Evolutionary conservation across 768 basidiomycete genomes (phyloP), one percentile per base, ranked within the genome.

Genomic region (Mycena sanguinolenta): DNA sequence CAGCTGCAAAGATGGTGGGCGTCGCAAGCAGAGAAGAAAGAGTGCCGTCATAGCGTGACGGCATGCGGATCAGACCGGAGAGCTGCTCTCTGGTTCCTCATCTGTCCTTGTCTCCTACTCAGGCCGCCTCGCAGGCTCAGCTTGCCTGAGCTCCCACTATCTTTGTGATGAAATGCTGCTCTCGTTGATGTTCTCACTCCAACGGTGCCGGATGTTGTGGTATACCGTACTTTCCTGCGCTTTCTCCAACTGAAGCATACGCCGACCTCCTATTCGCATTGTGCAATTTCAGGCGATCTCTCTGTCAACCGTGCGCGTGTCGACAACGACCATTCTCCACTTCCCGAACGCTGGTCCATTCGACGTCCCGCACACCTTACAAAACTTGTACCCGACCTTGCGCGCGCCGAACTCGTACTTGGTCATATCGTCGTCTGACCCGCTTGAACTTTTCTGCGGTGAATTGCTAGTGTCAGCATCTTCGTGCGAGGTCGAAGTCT

Each of bases 281-380:
- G 16, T 28, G 10, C 21, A 70, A 55, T 27, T 54, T 28, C 1
- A 65, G 63, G 12, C 32, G 38, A 23, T 46, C 17, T 61, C 27
- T 21, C 65, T 28, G 16, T 65, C 69, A 42, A 70, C 57, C 54
- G 52, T 69, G 64, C n/a, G 62, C 17, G 62, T 59, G 52, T 69
- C 64, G 28, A 69, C 30, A 13, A 36, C 62, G 4, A 69, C 69
- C 8, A 54, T 27, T 19, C 58, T 53, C 4, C 49, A 21, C 10
- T 25, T n/a, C 21, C 46, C 16, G 30, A n/a, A n/a, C n/a, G n/a
- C n/a, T n/a, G 69, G 23, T 23, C 63, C 69, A 55, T 65, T 53
- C 12, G 44, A 6, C 12, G 68, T 58, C 1, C 68, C 68, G 21
- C 68, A 69, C 19, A 25, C 39, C n/a, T 34, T 7, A 14, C 68